A percentile compares a stretch with the other conserved stretches of the same genome.
phyloP scores from a whole-genome alignment of 2,329 filamentous ascomycete species.

The Fusarium sp. region DNA sequence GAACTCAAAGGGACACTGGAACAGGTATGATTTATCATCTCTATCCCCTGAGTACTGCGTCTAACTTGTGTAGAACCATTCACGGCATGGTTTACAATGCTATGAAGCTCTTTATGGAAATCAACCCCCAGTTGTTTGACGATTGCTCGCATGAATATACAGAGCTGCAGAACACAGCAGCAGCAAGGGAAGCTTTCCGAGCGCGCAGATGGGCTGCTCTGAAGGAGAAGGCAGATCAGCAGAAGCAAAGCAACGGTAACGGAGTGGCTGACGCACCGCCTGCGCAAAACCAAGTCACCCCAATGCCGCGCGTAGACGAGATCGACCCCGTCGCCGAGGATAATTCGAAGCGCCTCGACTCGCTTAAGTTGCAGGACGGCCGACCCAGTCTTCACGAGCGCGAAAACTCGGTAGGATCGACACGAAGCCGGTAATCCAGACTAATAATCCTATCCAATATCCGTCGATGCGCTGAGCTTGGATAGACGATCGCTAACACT shows the following conservation, averaged over 20 bases:
- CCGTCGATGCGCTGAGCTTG: conserved; percentile 17
- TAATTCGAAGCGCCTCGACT: conserved; percentile 87
- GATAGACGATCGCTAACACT: conserved; percentile 16
- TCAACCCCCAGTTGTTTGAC: conserved; percentile 97
- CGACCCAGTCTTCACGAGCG: conserved; percentile 65
- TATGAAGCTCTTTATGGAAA: conserved; percentile 99
- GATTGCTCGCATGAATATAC: conserved; percentile 99
- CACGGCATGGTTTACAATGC: conserved; percentile 99
- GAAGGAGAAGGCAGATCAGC: conserved; percentile 78
- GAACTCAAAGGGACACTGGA: conserved; percentile 99
- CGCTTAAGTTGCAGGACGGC: conserved; percentile 87
- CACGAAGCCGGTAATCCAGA: conserved; percentile 58
- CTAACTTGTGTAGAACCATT: conserved; percentile 74
- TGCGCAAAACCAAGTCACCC: conserved; percentile 51
- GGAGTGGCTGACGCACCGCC: conserved; percentile 44
- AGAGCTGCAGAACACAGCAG: conserved; percentile 91
- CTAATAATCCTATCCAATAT: conserved; percentile 13
- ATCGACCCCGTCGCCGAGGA: conserved; percentile 82
- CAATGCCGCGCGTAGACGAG: conserved; percentile 71
- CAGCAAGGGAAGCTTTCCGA: conserved; percentile 81
- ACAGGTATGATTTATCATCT: conserved; percentile 70
- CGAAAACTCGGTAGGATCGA: conserved; percentile 66
- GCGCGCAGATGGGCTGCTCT: conserved; percentile 91
- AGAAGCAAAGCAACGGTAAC: conserved; percentile 57
- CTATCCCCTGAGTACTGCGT: neutral